Percentiles rank a stretch among this genome's conserved stretches.
Conservation (phyloP, 75 land plant species). For the Ceratopteris richardii region DNA sequence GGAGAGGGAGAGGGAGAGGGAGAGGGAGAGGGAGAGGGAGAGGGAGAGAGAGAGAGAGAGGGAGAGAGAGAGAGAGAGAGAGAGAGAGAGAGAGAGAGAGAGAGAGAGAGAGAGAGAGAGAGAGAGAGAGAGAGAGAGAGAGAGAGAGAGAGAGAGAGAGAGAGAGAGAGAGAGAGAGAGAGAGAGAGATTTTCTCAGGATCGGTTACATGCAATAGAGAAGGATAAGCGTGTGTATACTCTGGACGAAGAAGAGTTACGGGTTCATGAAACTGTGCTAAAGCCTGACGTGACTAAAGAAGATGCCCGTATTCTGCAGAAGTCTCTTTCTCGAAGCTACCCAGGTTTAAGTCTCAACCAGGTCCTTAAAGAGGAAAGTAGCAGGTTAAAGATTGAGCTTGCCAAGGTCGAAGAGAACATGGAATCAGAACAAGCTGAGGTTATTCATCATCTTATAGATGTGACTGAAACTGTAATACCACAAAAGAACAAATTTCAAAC, state of each 20-base stretch:
- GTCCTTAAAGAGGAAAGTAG: slow-evolving; percentile 70
- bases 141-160: not conserved
- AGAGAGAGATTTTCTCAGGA: slow-evolving; percentile 34
- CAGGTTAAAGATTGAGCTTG: slow-evolving; percentile 70
- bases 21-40: too few species aligned
- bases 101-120: too few species aligned
- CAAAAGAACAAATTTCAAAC: not conserved
- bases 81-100: too few species aligned
- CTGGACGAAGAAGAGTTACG: slow-evolving; percentile 74
- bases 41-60: too few species aligned
- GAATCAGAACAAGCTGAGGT: slow-evolving; percentile 69
- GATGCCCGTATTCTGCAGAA: slow-evolving; percentile 44
- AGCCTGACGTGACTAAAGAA: slow-evolving; percentile 36
- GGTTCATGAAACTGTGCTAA: slow-evolving; percentile 56
- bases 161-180: not conserved
- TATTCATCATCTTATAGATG: slow-evolving; percentile 72
- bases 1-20: too few species aligned
- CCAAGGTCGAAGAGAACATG: slow-evolving; percentile 46
- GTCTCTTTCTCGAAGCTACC: slow-evolving; percentile 72
- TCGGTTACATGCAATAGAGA: slow-evolving; percentile 56
- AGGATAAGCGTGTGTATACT: slow-evolving; percentile 69
- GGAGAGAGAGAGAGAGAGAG: too few species aligned
- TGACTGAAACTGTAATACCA: slow-evolving; percentile 49
- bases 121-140: not conserved
- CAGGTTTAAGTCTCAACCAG: slow-evolving; percentile 52